These are phyloP conservation scores for Steccherinum ochraceum DNA, from an alignment of 768 basidiomycete genomes.

Conservation along the genomic window DNA sequence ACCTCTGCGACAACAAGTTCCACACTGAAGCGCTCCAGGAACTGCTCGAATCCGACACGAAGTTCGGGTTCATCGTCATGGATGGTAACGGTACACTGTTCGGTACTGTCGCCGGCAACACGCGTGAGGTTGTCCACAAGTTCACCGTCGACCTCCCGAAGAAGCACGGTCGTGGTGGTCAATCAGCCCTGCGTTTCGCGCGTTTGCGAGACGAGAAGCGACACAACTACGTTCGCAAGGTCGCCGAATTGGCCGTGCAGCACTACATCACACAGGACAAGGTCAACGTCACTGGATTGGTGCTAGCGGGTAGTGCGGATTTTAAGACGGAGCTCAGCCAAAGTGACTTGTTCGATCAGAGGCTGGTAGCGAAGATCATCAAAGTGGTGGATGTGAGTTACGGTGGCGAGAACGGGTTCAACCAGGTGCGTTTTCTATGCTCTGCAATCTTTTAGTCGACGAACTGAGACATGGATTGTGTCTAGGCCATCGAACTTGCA, in stretches of 20 bases:
- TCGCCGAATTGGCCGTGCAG: slow-evolving; percentile 94
- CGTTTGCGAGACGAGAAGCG: slow-evolving; percentile 98
- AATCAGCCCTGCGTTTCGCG: slow-evolving; percentile 98
- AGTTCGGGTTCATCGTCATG: slow-evolving; percentile 99
- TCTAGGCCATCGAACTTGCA: slow-evolving; percentile 91
- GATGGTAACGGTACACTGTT: slow-evolving; percentile 97
- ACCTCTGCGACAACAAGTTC: slow-evolving; percentile 99
- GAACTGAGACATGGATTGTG: too few relatives aligned
- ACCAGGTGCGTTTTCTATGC: slow-evolving; percentile 85
- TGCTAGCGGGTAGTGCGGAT: slow-evolving; percentile 95
- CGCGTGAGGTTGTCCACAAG: slow-evolving; percentile 95
- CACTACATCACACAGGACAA: slow-evolving; percentile 98
- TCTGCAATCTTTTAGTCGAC: too few relatives aligned
- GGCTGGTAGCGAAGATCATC: slow-evolving; percentile 87
- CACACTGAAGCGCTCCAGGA: slow-evolving; percentile 97
- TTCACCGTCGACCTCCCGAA: slow-evolving; percentile 99
- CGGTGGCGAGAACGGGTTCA: slow-evolving; percentile 98
- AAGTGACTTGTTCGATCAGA: slow-evolving; percentile 92
- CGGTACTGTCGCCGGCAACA: slow-evolving; percentile 93
- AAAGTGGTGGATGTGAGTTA: slow-evolving; percentile 99
- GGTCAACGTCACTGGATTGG: slow-evolving; percentile 94
- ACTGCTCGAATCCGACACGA: slow-evolving; percentile 92
- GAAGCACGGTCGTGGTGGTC: slow-evolving; percentile 99
- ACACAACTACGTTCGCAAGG: slow-evolving; percentile 99
- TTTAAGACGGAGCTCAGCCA: slow-evolving; percentile 98